Conservation (phyloP, 1,284 basidiomycete species). For the Cerrena zonata region DNA sequence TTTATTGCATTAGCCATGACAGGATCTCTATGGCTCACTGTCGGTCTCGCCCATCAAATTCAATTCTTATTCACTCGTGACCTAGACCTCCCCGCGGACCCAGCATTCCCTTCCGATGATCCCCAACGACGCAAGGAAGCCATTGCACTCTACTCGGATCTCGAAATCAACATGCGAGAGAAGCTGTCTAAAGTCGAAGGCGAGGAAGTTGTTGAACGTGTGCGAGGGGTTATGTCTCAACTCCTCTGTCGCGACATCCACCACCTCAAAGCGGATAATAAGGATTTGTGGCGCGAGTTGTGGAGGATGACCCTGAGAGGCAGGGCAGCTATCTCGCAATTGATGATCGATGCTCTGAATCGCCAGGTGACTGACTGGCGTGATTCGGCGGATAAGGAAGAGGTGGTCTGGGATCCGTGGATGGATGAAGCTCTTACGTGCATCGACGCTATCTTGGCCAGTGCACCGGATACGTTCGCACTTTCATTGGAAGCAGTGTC, state of each 20-base stretch:
- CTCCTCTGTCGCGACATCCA: background rate
- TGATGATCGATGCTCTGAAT: background rate
- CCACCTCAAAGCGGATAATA: background rate
- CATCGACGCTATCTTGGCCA: background rate
- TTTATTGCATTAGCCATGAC: background rate
- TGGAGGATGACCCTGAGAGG: background rate
- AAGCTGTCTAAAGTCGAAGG: background rate
- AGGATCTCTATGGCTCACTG: background rate
- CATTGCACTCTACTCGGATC: background rate
- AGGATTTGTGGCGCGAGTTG: background rate
- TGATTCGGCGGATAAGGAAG: background rate
- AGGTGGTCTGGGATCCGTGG: background rate
- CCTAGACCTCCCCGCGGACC: background rate
- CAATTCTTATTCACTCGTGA: constrained; percentile 1
- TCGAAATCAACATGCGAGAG: background rate
- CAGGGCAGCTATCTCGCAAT: background rate
- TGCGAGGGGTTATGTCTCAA: background rate
- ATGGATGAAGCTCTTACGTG: background rate
- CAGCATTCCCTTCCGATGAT: background rate
- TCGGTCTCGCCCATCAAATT: background rate
- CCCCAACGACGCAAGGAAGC: background rate
- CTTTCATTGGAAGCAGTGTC: background rate
- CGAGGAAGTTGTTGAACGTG: background rate
- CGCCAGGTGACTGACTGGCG: background rate
- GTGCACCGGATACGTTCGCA: background rate